Conservation (phyloP, 2,329 filamentous ascomycete genomes). For the Nakataea oryzae region DNA sequence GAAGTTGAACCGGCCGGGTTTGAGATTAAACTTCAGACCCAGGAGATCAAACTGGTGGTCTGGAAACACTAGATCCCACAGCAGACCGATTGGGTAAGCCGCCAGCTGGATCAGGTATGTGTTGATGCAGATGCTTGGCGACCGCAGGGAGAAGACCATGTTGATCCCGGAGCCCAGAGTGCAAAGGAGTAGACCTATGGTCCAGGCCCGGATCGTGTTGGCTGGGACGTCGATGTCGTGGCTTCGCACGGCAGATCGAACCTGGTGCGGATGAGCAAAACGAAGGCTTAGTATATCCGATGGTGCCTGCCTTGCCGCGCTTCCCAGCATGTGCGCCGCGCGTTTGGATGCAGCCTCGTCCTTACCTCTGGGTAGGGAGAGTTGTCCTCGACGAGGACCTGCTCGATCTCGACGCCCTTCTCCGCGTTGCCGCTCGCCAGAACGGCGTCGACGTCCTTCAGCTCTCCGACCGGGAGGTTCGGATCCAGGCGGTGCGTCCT, state of each 20-base stretch:
- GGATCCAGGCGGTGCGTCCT: conserved; percentile 53
- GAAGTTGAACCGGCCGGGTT: conserved; percentile 47
- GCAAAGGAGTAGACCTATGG: conserved; percentile 44
- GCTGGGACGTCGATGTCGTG: conserved; percentile 53
- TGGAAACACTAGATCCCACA: conserved; percentile 45
- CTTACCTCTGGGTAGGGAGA: conserved; percentile 56
- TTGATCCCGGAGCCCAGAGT: conserved; percentile 48
- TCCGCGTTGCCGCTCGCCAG: conserved; percentile 43
- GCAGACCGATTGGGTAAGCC: conserved; percentile 46
- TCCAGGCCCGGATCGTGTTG: conserved; percentile 53
- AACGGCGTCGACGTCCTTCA: conserved; percentile 49
- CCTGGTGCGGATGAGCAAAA: conserved; percentile 23
- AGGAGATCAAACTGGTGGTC: conserved; percentile 38
- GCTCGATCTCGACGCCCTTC: conserved; percentile 45
- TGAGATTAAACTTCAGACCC: conserved; percentile 44
- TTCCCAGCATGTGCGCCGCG: neutral
- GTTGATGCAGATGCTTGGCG: conserved; percentile 47
- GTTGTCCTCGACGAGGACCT: conserved; percentile 50
- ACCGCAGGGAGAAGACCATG: conserved; percentile 47
- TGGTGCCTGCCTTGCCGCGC: neutral
- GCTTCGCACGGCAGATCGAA: conserved; percentile 55
- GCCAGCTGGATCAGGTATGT: conserved; percentile 54
- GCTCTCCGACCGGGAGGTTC: conserved; percentile 52
- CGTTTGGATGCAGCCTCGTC: neutral
- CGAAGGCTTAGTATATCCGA: neutral